Conservation (phyloP, 441 rosid genomes). For the Omphalea diandra region DNA sequence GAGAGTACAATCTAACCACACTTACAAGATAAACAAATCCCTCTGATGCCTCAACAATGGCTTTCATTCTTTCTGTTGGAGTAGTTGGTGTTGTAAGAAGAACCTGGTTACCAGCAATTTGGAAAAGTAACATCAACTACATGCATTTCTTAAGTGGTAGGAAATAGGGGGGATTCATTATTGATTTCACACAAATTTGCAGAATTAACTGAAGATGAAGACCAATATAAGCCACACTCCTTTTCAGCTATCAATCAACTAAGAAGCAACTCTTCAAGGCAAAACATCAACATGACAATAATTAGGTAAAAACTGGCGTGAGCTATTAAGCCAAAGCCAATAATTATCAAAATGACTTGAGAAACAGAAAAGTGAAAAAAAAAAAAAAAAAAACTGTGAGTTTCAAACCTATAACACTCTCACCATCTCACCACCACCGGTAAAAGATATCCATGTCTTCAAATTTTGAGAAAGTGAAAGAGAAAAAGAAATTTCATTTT, state of each 20-base stretch:
- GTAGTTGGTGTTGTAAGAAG: slow-evolving; percentile 94
- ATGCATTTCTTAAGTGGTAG: not conserved
- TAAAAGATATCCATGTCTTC: not conserved
- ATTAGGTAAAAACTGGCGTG: not conserved
- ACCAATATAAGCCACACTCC: not conserved
- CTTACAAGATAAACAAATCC: slow-evolving; percentile 95
- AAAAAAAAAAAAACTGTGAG: not conserved
- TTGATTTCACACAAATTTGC: not conserved
- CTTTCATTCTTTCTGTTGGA: slow-evolving; percentile 75
- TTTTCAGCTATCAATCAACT: not conserved
- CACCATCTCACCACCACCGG: not conserved
- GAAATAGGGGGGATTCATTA: not conserved
- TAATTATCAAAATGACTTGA: too few species aligned
- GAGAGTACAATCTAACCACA: slow-evolving; percentile 18
- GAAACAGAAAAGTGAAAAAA: not conserved
- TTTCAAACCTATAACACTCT: not conserved
- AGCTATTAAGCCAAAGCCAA: too few species aligned
- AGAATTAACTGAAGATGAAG: not conserved
- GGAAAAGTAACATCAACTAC: slow-evolving; percentile 6
- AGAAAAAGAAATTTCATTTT: slow-evolving; percentile 6
- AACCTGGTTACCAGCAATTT: slow-evolving; percentile 44
- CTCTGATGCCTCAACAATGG: slow-evolving; percentile 83
- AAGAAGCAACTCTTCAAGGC: not conserved
- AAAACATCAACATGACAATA: slow-evolving; percentile 2
- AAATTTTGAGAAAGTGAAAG: not conserved